A percentile compares a stretch with the other conserved stretches of the same genome.
Evolutionary conservation across 2,329 filamentous ascomycete species (phyloP).

Genomic region (Tothia fuscella): DNA sequence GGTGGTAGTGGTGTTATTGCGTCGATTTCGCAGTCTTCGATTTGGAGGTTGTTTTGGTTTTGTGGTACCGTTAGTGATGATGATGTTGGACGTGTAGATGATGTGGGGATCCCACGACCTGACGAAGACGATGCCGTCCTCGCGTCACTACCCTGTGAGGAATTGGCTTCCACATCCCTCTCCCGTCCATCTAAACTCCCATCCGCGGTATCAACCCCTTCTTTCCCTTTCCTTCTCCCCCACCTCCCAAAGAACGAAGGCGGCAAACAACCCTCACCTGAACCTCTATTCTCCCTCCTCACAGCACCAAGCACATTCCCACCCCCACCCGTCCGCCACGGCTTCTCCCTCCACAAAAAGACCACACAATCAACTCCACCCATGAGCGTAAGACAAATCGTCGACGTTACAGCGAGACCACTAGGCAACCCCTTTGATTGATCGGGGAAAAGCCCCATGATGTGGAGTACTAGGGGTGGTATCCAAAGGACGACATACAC

Average conservation of each 20-base stretch:
- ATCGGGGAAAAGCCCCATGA: slow-evolving; percentile 44
- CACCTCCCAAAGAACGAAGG: background rate
- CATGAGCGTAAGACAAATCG: slow-evolving; percentile 51
- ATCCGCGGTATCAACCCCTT: background rate
- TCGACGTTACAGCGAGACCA: slow-evolving; percentile 41
- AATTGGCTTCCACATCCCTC: no score
- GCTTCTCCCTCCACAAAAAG: slow-evolving; percentile 58
- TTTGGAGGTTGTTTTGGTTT: no score
- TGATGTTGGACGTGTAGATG: no score
- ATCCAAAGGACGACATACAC: slow-evolving; percentile 64
- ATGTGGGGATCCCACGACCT: no score
- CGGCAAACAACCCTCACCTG: background rate
- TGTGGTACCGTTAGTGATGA: no score
- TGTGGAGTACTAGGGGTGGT: slow-evolving; percentile 55
- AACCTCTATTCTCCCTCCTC: background rate
- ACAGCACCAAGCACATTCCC: slow-evolving; percentile 25
- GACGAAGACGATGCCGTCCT: no score
- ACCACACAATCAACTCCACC: slow-evolving; percentile 56
- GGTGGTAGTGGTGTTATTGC: no score
- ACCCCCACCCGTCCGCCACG: slow-evolving; percentile 49
- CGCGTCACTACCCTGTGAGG: no score
- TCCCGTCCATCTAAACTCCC: background rate
- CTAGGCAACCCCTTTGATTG: slow-evolving; percentile 43
- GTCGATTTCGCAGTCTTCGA: no score
- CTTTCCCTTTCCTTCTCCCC: background rate